Conservation (phyloP, 345 rosid genomes). For the Rubroshorea leprosula region DNA sequence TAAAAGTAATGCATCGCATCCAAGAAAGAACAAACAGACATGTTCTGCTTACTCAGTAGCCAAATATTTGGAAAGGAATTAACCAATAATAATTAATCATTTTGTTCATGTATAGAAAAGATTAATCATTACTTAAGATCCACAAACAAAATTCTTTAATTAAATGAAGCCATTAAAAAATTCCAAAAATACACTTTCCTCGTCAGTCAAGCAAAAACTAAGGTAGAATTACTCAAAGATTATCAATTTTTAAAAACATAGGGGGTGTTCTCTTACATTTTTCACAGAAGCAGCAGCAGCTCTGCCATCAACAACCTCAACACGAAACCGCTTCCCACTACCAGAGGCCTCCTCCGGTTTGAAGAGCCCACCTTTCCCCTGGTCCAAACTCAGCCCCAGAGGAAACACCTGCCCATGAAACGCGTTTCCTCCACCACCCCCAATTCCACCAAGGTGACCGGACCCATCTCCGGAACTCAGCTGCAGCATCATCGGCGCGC, state of each 20-base stretch:
- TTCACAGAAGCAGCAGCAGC: slow-evolving; percentile 49
- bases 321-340: slow-evolving; percentile 67
- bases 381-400: slow-evolving; percentile 78
- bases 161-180: too few species aligned
- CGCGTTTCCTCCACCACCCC: slow-evolving; percentile 42
- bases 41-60: background rate
- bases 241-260: background rate
- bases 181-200: background rate
- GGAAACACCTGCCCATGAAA: slow-evolving; percentile 79
- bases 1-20: background rate
- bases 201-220: slow-evolving; percentile 12
- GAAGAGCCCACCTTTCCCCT: slow-evolving; percentile 77
- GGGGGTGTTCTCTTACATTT: slow-evolving; percentile 46
- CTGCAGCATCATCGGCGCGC: slow-evolving; percentile 81
- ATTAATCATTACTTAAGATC: background rate
- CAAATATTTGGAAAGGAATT: too few species aligned
- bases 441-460: slow-evolving; percentile 37
- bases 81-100: background rate
- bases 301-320: slow-evolving; percentile 67
- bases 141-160: background rate
- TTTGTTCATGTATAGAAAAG: background rate
- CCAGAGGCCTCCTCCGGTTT: slow-evolving; percentile 76
- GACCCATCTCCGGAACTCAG: slow-evolving; percentile 72
- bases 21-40: slow-evolving; percentile 1
- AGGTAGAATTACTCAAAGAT: background rate